phyloP scores from a whole-genome alignment of 2,329 filamentous ascomycete genomes.

The Alternaria ethzedia region DNA sequence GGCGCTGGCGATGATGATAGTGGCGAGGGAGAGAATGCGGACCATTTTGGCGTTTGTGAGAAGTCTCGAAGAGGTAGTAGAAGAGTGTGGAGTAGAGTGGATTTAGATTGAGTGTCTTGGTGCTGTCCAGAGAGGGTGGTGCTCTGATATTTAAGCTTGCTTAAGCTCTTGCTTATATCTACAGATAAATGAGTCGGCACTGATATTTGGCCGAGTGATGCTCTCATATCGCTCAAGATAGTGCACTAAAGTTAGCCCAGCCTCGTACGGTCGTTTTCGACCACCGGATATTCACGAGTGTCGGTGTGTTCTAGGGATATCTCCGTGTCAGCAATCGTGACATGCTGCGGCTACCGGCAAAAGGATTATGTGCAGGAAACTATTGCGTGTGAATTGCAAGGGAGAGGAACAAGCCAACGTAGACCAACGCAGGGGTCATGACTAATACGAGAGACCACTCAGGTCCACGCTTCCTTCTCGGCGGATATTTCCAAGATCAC shows the following conservation, averaged over 20 bases:
- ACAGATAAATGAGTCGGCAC: background rate
- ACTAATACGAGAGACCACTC: background rate
- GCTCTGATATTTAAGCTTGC: slow-evolving; percentile 1
- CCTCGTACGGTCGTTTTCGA: background rate
- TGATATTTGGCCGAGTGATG: background rate
- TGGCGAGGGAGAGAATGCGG: slow-evolving; percentile 2
- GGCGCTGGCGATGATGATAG: slow-evolving; percentile 3
- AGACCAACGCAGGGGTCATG: background rate
- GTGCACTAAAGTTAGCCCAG: background rate
- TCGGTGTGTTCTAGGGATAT: background rate
- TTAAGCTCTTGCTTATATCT: background rate
- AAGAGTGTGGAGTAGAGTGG: background rate
- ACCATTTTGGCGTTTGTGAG: slow-evolving; percentile 4
- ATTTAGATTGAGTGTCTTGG: background rate
- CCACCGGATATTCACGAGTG: background rate
- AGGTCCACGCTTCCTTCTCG: background rate
- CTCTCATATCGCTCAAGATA: background rate
- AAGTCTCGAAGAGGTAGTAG: background rate
- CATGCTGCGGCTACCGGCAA: background rate
- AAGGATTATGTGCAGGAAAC: background rate
- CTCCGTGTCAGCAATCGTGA: background rate
- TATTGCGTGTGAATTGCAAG: background rate
- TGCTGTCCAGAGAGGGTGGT: slow-evolving; percentile 1
- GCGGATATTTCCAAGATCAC: background rate
- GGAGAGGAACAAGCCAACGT: background rate